Evolutionary conservation across 148 eudicot species (phyloP).

Genomic region (Rhododendron mucronatum): DNA sequence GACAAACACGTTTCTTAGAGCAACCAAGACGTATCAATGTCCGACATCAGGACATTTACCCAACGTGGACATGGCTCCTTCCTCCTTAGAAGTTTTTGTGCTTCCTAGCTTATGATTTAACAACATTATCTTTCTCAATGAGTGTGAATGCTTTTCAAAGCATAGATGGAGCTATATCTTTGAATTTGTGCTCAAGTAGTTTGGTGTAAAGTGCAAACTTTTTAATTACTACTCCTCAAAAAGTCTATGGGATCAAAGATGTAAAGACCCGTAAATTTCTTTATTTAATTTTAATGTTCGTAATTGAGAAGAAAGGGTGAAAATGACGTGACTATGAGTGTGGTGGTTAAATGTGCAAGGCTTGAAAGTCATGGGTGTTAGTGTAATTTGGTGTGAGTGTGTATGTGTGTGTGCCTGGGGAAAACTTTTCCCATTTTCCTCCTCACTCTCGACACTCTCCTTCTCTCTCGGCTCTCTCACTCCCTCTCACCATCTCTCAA

Average conservation of each 20-base stretch:
- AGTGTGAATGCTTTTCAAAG: neutral
- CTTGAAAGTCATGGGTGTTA: no score
- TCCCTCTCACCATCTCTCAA: no score
- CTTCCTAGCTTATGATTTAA: neutral
- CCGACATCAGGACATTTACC: neutral
- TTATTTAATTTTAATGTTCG: no score
- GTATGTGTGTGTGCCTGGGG: no score
- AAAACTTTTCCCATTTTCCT: no score
- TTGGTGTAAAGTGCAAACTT: neutral
- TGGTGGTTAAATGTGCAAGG: no score
- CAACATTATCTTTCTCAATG: neutral
- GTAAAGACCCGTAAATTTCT: neutral
- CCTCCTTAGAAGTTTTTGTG: neutral
- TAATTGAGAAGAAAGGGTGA: no score
- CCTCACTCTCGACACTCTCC: no score
- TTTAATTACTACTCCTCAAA: neutral
- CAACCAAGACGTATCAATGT: neutral
- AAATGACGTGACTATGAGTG: no score
- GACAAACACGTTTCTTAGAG: neutral
- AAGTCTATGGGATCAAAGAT: neutral
- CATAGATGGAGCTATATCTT: neutral
- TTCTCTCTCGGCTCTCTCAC: no score
- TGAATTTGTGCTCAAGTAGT: neutral
- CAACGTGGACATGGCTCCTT: neutral
- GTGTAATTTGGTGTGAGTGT: no score